These are phyloP conservation scores for Mycena maculata DNA, from an alignment of 768 basidiomycete genomes.

Conservation along the genomic window DNA sequence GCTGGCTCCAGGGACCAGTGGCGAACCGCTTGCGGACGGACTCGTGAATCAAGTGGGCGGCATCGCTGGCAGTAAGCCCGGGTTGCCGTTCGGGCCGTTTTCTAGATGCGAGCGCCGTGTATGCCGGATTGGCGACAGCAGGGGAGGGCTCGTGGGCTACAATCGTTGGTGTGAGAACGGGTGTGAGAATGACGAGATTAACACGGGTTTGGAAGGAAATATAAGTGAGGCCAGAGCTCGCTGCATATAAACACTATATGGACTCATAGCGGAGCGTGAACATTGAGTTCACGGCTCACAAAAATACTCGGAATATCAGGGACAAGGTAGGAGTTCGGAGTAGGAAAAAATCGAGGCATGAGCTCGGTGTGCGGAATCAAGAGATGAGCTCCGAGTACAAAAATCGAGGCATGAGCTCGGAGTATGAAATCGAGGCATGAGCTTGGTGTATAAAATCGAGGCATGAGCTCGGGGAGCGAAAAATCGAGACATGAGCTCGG, in stretches of 20 bases:
- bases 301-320: not conserved
- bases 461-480: not conserved
- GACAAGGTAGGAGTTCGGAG: not conserved
- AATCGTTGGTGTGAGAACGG: too few species aligned
- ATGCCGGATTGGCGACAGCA: not conserved
- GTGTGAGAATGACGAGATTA: too few species aligned
- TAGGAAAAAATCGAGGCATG: not conserved
- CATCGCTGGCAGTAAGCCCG: not conserved
- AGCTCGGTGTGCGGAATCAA: too few species aligned
- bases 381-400: too few species aligned
- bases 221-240: too few species aligned
- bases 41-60: slow-evolving; percentile 18
- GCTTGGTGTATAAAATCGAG: too few species aligned
- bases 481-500: slow-evolving; percentile 1
- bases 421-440: not conserved
- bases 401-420: not conserved
- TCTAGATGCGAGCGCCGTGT: not conserved
- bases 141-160: too few species aligned
- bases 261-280: not conserved
- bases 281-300: not conserved
- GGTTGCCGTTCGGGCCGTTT: not conserved
- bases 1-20: slow-evolving; percentile 27
- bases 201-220: too few species aligned
- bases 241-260: too few species aligned
- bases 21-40: slow-evolving; percentile 29